These are phyloP conservation scores for Trichoderma sp. DNA, from an alignment of 2,329 filamentous ascomycete species.

Conservation along the genomic window DNA sequence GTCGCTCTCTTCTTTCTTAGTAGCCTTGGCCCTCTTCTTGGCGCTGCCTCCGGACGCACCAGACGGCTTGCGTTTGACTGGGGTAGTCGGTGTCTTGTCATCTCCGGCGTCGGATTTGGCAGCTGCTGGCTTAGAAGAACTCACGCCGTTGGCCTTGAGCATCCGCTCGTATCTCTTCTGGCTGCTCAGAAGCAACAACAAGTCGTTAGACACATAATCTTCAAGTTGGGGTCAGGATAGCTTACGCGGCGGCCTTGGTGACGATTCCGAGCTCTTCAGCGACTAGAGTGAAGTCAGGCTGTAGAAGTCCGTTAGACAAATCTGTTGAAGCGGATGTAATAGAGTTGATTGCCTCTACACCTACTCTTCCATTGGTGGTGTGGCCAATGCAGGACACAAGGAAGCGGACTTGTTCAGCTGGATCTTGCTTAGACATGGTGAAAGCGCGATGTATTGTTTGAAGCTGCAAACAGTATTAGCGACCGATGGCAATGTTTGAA, in stretches of 20 bases:
- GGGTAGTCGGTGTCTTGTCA: conserved; percentile 27
- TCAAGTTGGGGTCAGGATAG: conserved; percentile 28
- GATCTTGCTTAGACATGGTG: conserved; percentile 54
- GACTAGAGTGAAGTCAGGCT: conserved; percentile 69
- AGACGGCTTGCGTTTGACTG: conserved; percentile 37
- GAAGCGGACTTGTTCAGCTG: conserved; percentile 63
- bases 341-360: conserved; percentile 21
- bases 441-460: not conserved
- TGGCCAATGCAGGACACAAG: conserved; percentile 66
- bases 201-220: not conserved
- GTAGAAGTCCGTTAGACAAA: conserved; percentile 9
- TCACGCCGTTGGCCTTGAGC: conserved; percentile 59
- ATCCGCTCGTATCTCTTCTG: conserved; percentile 69
- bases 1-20: conserved; percentile 33
- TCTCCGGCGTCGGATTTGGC: conserved; percentile 22
- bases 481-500: not conserved
- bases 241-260: conserved; percentile 70
- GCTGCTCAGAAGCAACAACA: conserved; percentile 40
- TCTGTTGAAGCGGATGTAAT: not conserved
- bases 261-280: conserved; percentile 64
- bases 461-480: not conserved
- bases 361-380: conserved; percentile 61
- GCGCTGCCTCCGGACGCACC: conserved; percentile 29
- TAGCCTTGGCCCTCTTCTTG: conserved; percentile 34
- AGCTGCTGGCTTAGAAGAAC: conserved; percentile 23